phyloP scores from a whole-genome alignment of 148 eudicot genomes.

The Rhododendron ferrugineum region DNA sequence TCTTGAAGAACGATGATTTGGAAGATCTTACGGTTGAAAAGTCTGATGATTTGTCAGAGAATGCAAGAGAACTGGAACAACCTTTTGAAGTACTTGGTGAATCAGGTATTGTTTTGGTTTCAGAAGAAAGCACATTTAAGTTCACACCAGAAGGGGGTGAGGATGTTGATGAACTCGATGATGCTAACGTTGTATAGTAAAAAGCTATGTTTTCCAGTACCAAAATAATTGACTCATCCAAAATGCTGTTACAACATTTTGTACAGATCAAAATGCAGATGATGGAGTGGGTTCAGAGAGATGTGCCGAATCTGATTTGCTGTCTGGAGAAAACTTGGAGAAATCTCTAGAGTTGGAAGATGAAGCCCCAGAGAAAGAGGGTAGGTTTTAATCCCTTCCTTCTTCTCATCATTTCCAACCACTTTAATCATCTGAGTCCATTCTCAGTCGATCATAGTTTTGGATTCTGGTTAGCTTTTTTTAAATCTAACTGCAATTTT shows the following conservation, averaged over 20 bases:
- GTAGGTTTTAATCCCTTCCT: slow-evolving; percentile 9
- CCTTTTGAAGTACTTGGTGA: slow-evolving; percentile 4
- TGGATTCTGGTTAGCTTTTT: neutral
- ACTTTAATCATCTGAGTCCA: neutral
- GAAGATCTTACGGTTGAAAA: slow-evolving; percentile 7
- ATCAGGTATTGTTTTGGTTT: neutral
- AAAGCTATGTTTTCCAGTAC: neutral
- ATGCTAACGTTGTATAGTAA: neutral
- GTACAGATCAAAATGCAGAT: slow-evolving; percentile 5
- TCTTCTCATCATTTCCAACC: neutral
- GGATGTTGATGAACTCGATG: slow-evolving; percentile 5
- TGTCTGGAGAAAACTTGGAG: neutral
- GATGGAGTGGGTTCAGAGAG: slow-evolving; percentile 4
- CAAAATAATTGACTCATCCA: neutral
- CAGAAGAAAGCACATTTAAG: neutral
- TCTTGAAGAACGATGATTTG: slow-evolving; percentile 2
- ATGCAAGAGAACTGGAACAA: slow-evolving; percentile 1
- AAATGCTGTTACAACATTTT: neutral
- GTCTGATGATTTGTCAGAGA: neutral
- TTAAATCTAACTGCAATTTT: neutral
- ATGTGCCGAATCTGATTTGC: neutral
- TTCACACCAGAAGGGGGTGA: neutral
- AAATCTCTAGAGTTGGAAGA: neutral
- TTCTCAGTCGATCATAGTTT: neutral
- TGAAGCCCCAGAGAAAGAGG: slow-evolving; percentile 1